These are phyloP conservation scores for Cunninghamia lanceolata DNA, from an alignment of 75 land plant species.

Conservation along the genomic window DNA sequence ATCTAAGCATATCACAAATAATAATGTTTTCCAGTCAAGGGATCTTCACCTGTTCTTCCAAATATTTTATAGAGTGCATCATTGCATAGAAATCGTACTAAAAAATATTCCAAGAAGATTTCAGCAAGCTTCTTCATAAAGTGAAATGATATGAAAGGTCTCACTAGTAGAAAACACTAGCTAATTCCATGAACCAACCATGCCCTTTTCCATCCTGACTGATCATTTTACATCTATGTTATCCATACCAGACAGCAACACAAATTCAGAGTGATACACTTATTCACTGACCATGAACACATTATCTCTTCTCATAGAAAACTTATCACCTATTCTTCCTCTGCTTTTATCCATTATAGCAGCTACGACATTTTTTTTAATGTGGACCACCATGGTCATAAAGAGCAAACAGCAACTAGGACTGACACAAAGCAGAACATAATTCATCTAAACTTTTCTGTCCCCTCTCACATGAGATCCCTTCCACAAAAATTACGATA, in stretches of 20 bases:
- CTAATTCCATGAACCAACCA: background rate
- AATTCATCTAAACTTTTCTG: no score
- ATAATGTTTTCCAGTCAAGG: background rate
- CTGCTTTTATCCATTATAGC: background rate
- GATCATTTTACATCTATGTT: background rate
- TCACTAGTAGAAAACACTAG: background rate
- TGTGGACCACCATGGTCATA: background rate
- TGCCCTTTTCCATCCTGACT: background rate
- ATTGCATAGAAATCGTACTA: no score
- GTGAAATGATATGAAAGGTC: background rate
- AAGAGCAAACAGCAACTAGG: background rate
- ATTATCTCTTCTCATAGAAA: no score
- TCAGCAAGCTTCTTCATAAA: background rate
- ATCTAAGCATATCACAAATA: background rate
- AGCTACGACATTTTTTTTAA: background rate
- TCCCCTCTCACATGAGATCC: background rate
- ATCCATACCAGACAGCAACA: background rate
- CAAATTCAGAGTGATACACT: background rate
- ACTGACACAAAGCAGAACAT: no score
- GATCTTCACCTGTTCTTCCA: background rate
- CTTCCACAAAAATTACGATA: background rate
- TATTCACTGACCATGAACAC: background rate
- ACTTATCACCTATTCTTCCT: background rate
- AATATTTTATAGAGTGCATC: background rate
- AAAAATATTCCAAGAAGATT: no score